Evolutionary conservation across 352 stramenopile species (phyloP).

Genomic region (Phytophthora constricta): DNA sequence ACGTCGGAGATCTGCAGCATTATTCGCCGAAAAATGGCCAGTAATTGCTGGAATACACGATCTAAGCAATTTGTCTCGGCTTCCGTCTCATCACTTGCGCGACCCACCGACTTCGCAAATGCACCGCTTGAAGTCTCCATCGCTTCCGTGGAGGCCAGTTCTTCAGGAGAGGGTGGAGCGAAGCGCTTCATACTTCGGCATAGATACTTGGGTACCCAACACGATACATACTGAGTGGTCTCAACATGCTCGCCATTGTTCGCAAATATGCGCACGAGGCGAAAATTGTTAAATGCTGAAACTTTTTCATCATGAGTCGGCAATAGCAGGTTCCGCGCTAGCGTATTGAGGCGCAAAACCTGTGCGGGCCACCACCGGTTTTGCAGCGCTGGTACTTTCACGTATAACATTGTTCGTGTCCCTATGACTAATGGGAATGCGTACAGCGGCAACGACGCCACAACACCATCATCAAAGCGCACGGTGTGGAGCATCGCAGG

Average conservation of each 20-base stretch:
- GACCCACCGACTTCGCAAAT: constrained; percentile 33
- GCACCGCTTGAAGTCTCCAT: constrained; percentile 7
- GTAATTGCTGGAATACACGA: constrained; percentile 43
- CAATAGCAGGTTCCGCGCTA: constrained; percentile 61
- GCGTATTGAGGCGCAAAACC: constrained; percentile 66
- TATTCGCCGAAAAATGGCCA: constrained; percentile 26
- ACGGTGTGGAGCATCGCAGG: constrained; percentile 64
- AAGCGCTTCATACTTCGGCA: constrained; percentile 62
- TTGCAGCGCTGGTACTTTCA: constrained; percentile 63
- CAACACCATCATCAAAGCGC: constrained; percentile 73
- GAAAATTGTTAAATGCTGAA: constrained; percentile 46
- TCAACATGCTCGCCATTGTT: constrained; percentile 24
- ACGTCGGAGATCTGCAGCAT: neutral
- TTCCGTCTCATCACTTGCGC: constrained; percentile 31
- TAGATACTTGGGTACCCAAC: constrained; percentile 80
- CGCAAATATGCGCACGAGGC: constrained; percentile 71
- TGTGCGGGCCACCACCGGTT: constrained; percentile 83
- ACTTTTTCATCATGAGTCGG: constrained; percentile 41
- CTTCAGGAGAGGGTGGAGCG: constrained; percentile 5
- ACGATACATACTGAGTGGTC: constrained; percentile 60
- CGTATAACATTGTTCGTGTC: constrained; percentile 68
- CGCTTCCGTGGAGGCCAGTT: constrained; percentile 8
- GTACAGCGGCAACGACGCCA: constrained; percentile 70
- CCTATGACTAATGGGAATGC: constrained; percentile 73
- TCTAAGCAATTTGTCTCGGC: constrained; percentile 33